Evolutionary conservation across 495 filamentous ascomycete species (phyloP), one percentile per base, ranked within the genome.

Genomic region (Amphirosellinia nigrospora): DNA sequence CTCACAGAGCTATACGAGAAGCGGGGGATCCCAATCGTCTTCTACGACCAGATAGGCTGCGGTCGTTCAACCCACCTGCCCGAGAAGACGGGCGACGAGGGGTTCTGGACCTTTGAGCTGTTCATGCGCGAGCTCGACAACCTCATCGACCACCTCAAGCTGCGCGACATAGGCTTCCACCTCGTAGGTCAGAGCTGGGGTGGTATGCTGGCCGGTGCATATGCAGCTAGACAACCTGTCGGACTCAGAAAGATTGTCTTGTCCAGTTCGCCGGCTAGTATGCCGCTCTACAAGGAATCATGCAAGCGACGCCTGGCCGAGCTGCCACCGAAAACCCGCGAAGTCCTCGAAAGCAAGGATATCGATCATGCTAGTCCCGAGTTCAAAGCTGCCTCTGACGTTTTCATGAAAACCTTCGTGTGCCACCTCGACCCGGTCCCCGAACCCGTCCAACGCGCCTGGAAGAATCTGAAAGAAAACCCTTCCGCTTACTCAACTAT

Each of bases 31-130:
- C 82, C 84, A 9, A 77, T 86, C 21, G 72, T 88, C 23, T 68
- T 86, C 68, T 88, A 88, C 71, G 84, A 87, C 71, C 85, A 87
- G 64, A 64, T 87, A 67, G 84, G 84, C 26, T 83, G 81, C 71
- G 85, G 84, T 16, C 53, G 71, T 8, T 83, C 79, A 41, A 86
- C 85, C 0, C 84, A 79, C 61, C 75, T 85, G 21, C 77, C 63
- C 9, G 77, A 84, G 26, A 83, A 79, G 58, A 69, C 53, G 9
- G 79, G 79, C 36, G 81, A 84, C 62, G 70, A 64, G n/a, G n/a
- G n/a, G 0, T 86, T 87, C 76, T 88, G 84, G 83, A 85, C 79
- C 1, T 64, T 79, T 0, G 75, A 81, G 11, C 77, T 88, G 3
- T 88, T 86, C 73, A 64, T 83, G 56, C 46, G 55, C 9, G 85